Base-by-base conservation (phyloP, 2,329 filamentous ascomycete species). In the Escovopsis sp. region DNA sequence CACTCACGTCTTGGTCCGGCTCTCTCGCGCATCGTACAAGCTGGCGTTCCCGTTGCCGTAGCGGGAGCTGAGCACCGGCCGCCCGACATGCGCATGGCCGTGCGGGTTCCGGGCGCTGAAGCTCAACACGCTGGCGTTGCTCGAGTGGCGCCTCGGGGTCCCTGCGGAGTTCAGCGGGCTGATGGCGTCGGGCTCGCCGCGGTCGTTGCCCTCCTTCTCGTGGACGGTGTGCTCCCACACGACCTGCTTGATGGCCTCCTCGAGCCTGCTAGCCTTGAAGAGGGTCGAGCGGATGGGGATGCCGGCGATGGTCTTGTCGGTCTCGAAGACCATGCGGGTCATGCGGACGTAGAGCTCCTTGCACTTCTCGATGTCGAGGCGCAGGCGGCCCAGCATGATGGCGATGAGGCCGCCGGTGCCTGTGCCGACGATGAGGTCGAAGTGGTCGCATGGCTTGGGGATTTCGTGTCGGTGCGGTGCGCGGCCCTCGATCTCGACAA, bases 391-490 rank as follows among this genome's bases (percentile, higher is more conserved):
- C 16, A 98, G 74, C 88, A 95, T 95, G 47, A 94, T 74, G n/a
- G 91, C 91, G 51, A 98, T 96, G 48, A 98, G 67, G 4, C 91
- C 91, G 54, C 91, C 91, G 0, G 91, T 98, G 48, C 91, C 91
- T 20, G 88, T 95, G 45, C 91, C 91, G 42, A 85, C 82, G 49
- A 98, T 98, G 40, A 98, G 74, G 64, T 98, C 91, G 65, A 98
- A 98, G 62, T 96, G 87, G 50, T 98, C 91, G 76, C 87, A 94
- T 56, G 91, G 91, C 55, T 94, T 95, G 12, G 91, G 91, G 29
- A 96, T 93, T 57, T 96, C 82, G 58, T 89, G 75, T 59, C 86
- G 76, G 55, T 81, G 80, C n/a, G 91, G 91, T 7, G 89, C 86
- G 57, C 82, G 78, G 31, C 89, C 89, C 62, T 95, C 81, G 45